These are phyloP conservation scores for Hypoxylon cercidicola DNA, from an alignment of 495 filamentous ascomycete species.

Conservation along the genomic window DNA sequence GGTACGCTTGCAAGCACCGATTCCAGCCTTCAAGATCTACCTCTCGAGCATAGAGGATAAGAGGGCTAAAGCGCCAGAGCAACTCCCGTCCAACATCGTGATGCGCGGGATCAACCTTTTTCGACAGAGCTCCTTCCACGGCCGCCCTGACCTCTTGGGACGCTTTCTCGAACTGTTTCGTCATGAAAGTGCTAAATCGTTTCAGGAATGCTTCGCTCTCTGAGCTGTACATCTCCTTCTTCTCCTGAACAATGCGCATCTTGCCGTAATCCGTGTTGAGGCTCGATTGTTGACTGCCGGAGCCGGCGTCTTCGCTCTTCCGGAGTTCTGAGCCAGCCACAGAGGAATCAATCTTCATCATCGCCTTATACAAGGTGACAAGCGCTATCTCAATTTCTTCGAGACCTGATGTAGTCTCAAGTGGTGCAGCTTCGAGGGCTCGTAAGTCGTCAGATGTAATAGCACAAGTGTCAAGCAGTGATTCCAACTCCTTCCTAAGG, in stretches of 20 bases:
- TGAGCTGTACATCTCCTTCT: slow-evolving; percentile 84
- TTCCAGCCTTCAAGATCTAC: slow-evolving; percentile 84
- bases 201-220: slow-evolving; percentile 78
- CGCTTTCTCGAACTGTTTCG: slow-evolving; percentile 78
- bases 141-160: slow-evolving; percentile 71
- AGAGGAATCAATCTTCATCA: slow-evolving; percentile 90
- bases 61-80: slow-evolving; percentile 84
- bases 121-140: slow-evolving; percentile 61
- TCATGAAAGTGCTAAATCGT: slow-evolving; percentile 81
- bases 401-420: slow-evolving; percentile 75
- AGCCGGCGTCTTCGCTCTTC: slow-evolving; percentile 57
- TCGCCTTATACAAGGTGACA: slow-evolving; percentile 89
- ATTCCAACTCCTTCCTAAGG: slow-evolving; percentile 85
- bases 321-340: slow-evolving; percentile 66
- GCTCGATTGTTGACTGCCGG: slow-evolving; percentile 61
- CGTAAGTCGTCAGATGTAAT: slow-evolving; percentile 80
- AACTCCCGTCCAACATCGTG: slow-evolving; percentile 62
- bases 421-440: slow-evolving; percentile 75
- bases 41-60: slow-evolving; percentile 87
- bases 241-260: slow-evolving; percentile 93
- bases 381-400: slow-evolving; percentile 79
- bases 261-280: slow-evolving; percentile 85
- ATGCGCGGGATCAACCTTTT: slow-evolving; percentile 64
- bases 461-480: slow-evolving; percentile 83
- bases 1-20: slow-evolving; percentile 79